phyloP scores from a whole-genome alignment of 2,329 filamentous ascomycete genomes.

The Monosporascus sp. region DNA sequence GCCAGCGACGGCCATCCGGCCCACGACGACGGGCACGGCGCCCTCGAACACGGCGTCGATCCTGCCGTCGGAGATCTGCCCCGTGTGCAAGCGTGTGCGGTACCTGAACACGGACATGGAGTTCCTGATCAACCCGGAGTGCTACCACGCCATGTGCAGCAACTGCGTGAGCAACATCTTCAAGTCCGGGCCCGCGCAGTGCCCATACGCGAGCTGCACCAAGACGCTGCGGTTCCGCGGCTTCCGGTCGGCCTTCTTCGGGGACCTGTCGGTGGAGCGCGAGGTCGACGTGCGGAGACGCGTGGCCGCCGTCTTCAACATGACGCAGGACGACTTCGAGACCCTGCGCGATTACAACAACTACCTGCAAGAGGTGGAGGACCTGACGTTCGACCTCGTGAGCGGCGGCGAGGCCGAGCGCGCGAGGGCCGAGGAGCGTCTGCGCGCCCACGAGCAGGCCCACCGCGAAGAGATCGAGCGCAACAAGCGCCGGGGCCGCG shows the following conservation, averaged over 20 bases:
- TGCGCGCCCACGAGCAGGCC: slow-evolving; percentile 61
- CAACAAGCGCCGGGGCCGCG: slow-evolving; percentile 49
- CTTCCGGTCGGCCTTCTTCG: slow-evolving; percentile 86
- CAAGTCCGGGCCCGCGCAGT: slow-evolving; percentile 83
- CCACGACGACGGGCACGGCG: slow-evolving; percentile 12
- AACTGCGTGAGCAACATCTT: slow-evolving; percentile 95
- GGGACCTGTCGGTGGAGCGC: slow-evolving; percentile 79
- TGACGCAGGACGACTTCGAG: slow-evolving; percentile 86
- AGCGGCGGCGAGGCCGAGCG: slow-evolving; percentile 62
- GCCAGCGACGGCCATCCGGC: slow-evolving; percentile 13
- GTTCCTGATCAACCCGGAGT: slow-evolving; percentile 96
- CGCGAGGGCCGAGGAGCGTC: slow-evolving; percentile 36
- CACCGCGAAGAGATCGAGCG: slow-evolving; percentile 65
- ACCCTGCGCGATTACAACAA: slow-evolving; percentile 80
- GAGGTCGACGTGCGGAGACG: slow-evolving; percentile 87
- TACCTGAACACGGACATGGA: slow-evolving; percentile 93
- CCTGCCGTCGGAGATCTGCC: slow-evolving; percentile 69
- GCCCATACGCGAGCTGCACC: slow-evolving; percentile 83
- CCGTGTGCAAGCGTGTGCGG: slow-evolving; percentile 92
- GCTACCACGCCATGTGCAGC: slow-evolving; percentile 98
- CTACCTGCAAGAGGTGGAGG: slow-evolving; percentile 89
- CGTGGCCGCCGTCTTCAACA: slow-evolving; percentile 79
- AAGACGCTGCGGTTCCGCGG: slow-evolving; percentile 78
- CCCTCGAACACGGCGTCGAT: slow-evolving; percentile 15
- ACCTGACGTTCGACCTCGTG: slow-evolving; percentile 83